Evolutionary conservation across 164 flowering plant species (phyloP).

Genomic region (Sedum album): DNA sequence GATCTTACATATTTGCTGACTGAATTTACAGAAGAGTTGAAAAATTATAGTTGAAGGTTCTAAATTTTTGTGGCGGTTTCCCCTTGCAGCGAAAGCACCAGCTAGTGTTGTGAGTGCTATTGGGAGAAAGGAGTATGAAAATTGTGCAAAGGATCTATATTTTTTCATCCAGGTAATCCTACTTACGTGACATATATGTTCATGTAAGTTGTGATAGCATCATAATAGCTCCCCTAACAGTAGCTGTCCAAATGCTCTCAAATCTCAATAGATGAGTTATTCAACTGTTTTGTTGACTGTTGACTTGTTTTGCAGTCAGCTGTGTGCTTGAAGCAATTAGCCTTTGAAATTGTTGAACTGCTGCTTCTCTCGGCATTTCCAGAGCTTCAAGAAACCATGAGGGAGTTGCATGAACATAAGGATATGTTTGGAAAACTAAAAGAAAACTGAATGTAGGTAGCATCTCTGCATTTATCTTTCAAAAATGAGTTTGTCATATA

Average conservation of each 20-base stretch:
- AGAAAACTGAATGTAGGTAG: conserved; percentile 6
- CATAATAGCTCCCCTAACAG: neutral
- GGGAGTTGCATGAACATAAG: conserved; percentile 55
- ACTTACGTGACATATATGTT: neutral
- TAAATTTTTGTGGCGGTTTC: neutral
- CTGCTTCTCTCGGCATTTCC: conserved; percentile 74
- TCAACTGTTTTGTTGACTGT: neutral
- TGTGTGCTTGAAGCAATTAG: conserved; percentile 77
- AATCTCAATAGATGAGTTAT: neutral
- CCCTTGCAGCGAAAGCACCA: conserved; percentile 72
- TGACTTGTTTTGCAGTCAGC: conserved; percentile 57
- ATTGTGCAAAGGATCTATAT: conserved; percentile 88
- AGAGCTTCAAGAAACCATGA: conserved; percentile 58
- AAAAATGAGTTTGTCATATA: no score
- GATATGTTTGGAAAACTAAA: conserved; percentile 53
- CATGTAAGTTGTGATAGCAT: neutral
- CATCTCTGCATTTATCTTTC: neutral
- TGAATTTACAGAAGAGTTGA: neutral
- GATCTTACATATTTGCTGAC: neutral
- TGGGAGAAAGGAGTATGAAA: conserved; percentile 93
- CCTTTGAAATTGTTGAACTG: conserved; percentile 67
- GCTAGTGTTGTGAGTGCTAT: conserved; percentile 75
- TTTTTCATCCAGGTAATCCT: conserved; percentile 81
- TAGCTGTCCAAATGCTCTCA: neutral
- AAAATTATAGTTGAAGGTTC: neutral